Conservation (phyloP, 2,329 filamentous ascomycete species). For the Trichoderma simmonsii region DNA sequence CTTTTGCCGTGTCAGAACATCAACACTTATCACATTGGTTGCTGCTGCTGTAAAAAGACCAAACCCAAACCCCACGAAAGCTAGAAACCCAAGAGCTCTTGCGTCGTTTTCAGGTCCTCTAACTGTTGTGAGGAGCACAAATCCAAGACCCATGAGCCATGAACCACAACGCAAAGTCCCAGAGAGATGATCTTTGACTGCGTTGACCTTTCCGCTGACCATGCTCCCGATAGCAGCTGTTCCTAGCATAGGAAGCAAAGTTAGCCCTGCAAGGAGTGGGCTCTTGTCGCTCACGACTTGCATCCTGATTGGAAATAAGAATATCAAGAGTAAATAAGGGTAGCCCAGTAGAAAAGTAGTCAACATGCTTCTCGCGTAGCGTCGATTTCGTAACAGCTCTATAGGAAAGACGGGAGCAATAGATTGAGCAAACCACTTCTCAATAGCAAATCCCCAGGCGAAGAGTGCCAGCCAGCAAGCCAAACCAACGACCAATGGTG, state of each 20-base stretch:
- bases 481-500: conserved; percentile 30
- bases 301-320: conserved; percentile 47
- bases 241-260: conserved; percentile 54
- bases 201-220: conserved; percentile 42
- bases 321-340: conserved; percentile 48
- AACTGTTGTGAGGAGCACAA: conserved; percentile 43
- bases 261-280: conserved; percentile 45
- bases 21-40: conserved; percentile 44
- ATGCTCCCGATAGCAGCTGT: conserved; percentile 45
- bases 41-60: conserved; percentile 47
- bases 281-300: conserved; percentile 49
- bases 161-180: conserved; percentile 45
- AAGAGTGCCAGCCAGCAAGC: conserved; percentile 29
- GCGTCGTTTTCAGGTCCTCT: conserved; percentile 34
- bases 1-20: conserved; percentile 44
- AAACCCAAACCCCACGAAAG: conserved; percentile 52
- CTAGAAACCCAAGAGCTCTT: conserved; percentile 48
- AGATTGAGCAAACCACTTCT: conserved; percentile 27
- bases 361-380: conserved; percentile 42
- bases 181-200: conserved; percentile 39
- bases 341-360: conserved; percentile 50
- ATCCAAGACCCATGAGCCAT: conserved; percentile 44
- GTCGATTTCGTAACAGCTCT: conserved; percentile 44
- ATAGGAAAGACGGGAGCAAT: conserved; percentile 46
- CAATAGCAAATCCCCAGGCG: conserved; percentile 29